Evolutionary conservation across 176 grass and related monocot genomes (phyloP).

Genomic region (Cenchrus fungigraminus): DNA sequence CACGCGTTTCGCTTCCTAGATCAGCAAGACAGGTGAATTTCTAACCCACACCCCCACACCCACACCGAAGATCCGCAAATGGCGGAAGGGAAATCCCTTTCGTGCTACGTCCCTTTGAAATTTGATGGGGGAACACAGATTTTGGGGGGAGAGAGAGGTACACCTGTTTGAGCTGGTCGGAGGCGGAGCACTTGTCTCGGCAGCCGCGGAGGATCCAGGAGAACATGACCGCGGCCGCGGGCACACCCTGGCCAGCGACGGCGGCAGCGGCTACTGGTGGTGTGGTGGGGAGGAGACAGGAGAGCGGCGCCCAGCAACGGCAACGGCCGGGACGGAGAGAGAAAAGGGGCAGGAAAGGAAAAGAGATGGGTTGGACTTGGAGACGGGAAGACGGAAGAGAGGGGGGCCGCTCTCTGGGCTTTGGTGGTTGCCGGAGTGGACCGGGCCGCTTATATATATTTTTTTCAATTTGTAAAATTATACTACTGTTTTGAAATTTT

Average conservation of each 20-base stretch:
- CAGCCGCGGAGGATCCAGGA: conserved; percentile 56
- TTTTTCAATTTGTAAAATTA: no score
- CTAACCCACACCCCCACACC: no score
- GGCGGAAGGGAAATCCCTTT: neutral
- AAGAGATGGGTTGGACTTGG: neutral
- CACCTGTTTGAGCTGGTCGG: conserved; percentile 68
- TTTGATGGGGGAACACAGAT: neutral
- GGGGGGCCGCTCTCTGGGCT: neutral
- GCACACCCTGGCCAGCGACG: neutral
- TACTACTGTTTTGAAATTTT: no score
- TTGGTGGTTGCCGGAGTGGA: neutral
- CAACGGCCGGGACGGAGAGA: conserved; percentile 20
- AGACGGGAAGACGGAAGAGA: neutral
- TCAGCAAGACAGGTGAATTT: neutral
- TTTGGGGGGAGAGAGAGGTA: neutral
- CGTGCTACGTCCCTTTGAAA: neutral
- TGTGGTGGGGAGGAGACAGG: neutral
- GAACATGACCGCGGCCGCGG: conserved; percentile 43
- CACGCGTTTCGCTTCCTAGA: neutral
- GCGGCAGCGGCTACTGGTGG: neutral
- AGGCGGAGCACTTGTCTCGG: conserved; percentile 54
- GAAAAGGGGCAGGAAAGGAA: conserved; percentile 10
- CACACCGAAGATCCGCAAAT: no score
- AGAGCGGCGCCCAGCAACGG: conserved; percentile 4
- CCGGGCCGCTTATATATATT: neutral